Evolutionary conservation across 2,329 filamentous ascomycete genomes (phyloP).

Genomic region (Penicillium frequentans): DNA sequence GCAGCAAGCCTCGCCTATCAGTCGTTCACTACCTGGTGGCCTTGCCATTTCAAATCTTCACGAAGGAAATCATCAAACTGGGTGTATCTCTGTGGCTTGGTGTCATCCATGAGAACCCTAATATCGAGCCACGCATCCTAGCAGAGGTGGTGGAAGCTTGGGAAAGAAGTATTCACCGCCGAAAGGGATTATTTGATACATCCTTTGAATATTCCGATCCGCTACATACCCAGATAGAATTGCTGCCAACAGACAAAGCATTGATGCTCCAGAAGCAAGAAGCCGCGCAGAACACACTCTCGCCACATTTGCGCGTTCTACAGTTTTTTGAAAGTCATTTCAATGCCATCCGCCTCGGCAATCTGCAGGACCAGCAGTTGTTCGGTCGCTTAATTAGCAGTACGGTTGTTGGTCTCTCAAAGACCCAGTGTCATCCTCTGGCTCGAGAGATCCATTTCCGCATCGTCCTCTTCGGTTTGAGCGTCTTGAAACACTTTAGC

Average conservation of each 20-base stretch:
- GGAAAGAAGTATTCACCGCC: conserved; percentile 77
- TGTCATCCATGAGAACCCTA: conserved; percentile 92
- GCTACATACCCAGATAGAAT: conserved; percentile 88
- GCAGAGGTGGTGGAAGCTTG: conserved; percentile 87
- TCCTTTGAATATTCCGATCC: conserved; percentile 72
- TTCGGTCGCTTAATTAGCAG: conserved; percentile 79
- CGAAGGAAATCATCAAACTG: conserved; percentile 91
- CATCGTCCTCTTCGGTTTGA: conserved; percentile 77
- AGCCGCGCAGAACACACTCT: conserved; percentile 75
- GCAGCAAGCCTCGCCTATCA: conserved; percentile 70
- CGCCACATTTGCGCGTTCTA: conserved; percentile 80
- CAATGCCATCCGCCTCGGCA: conserved; percentile 85
- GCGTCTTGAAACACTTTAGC: conserved; percentile 71
- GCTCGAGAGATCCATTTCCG: conserved; percentile 91
- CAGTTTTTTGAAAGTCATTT: conserved; percentile 95
- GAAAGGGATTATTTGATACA: conserved; percentile 77
- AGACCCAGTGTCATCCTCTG: conserved; percentile 75
- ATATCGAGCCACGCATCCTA: conserved; percentile 80
- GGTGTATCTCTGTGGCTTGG: conserved; percentile 96
- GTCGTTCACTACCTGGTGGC: conserved; percentile 85
- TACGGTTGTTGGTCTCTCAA: conserved; percentile 72
- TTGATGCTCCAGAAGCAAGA: conserved; percentile 74
- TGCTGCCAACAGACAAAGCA: conserved; percentile 83
- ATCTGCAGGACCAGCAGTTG: conserved; percentile 73
- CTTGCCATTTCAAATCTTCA: conserved; percentile 91